These are phyloP conservation scores for Amanita molliuscula DNA, from an alignment of 768 basidiomycete species.

Conservation along the genomic window DNA sequence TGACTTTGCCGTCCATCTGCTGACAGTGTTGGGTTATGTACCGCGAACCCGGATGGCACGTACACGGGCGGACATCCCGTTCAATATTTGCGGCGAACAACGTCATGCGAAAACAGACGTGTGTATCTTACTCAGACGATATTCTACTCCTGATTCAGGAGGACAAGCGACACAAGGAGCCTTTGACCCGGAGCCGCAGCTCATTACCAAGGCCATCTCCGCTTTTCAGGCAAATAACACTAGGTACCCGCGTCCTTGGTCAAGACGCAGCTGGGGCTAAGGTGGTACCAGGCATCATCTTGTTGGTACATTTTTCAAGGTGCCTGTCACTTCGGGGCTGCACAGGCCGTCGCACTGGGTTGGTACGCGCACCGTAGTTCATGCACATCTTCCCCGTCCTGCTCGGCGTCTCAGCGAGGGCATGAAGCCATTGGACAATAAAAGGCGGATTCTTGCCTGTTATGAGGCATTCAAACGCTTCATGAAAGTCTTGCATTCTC, in stretches of 20 bases:
- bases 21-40: constrained; percentile 3
- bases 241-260: constrained; percentile 2
- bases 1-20: constrained; percentile 16
- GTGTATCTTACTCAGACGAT: constrained; percentile 12
- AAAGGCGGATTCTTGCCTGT: constrained; percentile 16
- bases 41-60: neutral
- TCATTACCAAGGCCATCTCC: constrained; percentile 1
- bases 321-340: constrained; percentile 1
- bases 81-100: constrained; percentile 14
- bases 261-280: neutral
- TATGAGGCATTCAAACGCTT: constrained; percentile 24
- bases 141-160: constrained; percentile 13
- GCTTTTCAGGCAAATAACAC: neutral
- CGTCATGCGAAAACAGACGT: constrained; percentile 16
- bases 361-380: constrained; percentile 11
- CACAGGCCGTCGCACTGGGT: constrained; percentile 10
- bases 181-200: constrained; percentile 1
- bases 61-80: constrained; percentile 11
- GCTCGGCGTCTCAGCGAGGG: constrained; percentile 14
- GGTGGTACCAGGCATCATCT: neutral
- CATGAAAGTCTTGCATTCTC: too few species aligned
- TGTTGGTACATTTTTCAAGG: constrained; percentile 2
- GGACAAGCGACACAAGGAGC: constrained; percentile 8
- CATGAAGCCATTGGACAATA: constrained; percentile 21
- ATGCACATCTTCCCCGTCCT: constrained; percentile 13